Evolutionary conservation across 2,329 filamentous ascomycete genomes (phyloP), one percentile per base, ranked within the genome.

Genomic region (Aureobasidium melanogenum): DNA sequence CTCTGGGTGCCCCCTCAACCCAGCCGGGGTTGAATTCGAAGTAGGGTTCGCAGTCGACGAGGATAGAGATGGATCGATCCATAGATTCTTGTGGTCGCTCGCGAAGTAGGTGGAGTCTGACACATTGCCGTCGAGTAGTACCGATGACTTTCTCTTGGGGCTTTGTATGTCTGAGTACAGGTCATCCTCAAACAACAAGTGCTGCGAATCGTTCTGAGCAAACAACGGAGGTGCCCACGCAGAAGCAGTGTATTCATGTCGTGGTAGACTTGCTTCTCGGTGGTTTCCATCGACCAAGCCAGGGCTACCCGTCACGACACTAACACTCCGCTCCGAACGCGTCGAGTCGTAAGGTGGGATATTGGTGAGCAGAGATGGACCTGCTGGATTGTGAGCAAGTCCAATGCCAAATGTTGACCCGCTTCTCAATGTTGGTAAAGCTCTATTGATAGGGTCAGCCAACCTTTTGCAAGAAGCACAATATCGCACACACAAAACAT

Each of bases 351-450:
- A 57, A 2, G 47, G 28, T 15, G 54, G 41, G 15, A 47, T 38
- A 22, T 30, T 57, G 28, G 54, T 57, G 39, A 57, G 54, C 39
- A 38, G 19, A 26, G 54, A 57, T 28, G 54, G 54, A 38, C 54
- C 54, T 47, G 30, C 30, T 36, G 54, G 41, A n/a, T 57, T 57
- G 22, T 41, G 54, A 57, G 41, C 54, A 57, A 47, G 41, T 19
- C 54, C 54, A 26, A 57, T 47, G 28, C 54, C 54, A 47, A 43
- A 57, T 4, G 39, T 38, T 15, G 54, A 57, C 28, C 47, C 41
- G 9, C 36, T 57, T 38, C 28, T 26, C 5, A 38, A 30, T 26
- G 41, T 46, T 5, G 54, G 54, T 9, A 32, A 3, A 19, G 39
- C 39, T 34, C 52, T 47, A 32, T 10, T 5, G 10, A 5, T 15